Conservation (phyloP, 202 grass and related monocot species). For the Setaria viridis region DNA sequence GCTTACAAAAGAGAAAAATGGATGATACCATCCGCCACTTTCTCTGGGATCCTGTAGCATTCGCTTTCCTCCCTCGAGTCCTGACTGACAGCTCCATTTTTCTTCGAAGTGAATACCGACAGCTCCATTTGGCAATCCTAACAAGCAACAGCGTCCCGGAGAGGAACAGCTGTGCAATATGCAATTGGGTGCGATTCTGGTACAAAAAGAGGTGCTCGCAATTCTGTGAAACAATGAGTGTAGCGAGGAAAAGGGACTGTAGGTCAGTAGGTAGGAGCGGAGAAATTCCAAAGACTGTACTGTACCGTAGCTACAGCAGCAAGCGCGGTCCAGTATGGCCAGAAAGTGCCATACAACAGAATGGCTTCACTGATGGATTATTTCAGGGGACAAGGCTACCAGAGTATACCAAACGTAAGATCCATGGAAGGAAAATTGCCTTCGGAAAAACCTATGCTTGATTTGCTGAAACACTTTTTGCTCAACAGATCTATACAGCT, state of each 20-base stretch:
- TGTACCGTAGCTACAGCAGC: constrained; percentile 7
- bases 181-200: not conserved
- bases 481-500: constrained; percentile 57
- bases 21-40: constrained; percentile 29
- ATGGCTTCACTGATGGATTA: constrained; percentile 46
- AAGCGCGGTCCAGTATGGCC: constrained; percentile 17
- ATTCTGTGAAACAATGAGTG: not conserved
- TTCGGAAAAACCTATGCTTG: constrained; percentile 52
- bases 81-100: constrained; percentile 27
- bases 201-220: not conserved
- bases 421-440: constrained; percentile 34
- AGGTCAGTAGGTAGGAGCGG: not conserved
- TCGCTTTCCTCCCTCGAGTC: constrained; percentile 31
- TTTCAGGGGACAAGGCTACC: constrained; percentile 30
- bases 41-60: not conserved
- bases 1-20: not conserved
- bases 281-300: constrained; percentile 35
- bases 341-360: constrained; percentile 32
- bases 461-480: constrained; percentile 43
- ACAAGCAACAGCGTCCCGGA: not conserved
- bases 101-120: constrained; percentile 7
- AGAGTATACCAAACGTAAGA: constrained; percentile 34
- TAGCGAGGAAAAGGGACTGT: not conserved
- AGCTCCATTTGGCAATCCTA: constrained; percentile 26
- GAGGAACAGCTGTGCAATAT: not conserved